Percentiles rank a stretch among this genome's conserved stretches.
Evolutionary conservation across 1,139 yeast species (phyloP).

Genomic region (Diutina pseudorugosa): DNA sequence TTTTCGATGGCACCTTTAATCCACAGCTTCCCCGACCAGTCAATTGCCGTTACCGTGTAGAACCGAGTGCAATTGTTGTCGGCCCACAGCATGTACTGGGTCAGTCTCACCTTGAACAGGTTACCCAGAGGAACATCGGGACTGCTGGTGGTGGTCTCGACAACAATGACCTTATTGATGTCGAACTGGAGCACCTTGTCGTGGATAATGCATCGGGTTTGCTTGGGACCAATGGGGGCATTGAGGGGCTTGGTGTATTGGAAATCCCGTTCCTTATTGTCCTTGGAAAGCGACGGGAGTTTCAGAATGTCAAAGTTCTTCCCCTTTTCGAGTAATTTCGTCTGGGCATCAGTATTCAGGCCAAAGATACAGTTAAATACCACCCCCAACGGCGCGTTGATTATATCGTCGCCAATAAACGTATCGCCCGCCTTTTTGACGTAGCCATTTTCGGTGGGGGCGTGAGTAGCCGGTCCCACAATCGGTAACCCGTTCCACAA

Average conservation of each 20-base stretch:
- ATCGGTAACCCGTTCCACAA: background rate
- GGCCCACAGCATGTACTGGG: slow-evolving; percentile 66
- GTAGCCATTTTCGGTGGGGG: slow-evolving; percentile 28
- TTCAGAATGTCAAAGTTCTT: slow-evolving; percentile 54
- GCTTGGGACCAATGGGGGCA: slow-evolving; percentile 89
- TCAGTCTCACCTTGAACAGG: slow-evolving; percentile 64
- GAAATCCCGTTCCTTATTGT: slow-evolving; percentile 40
- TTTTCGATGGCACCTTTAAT: slow-evolving; percentile 84
- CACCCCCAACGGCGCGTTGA: slow-evolving; percentile 75
- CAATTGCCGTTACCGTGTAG: slow-evolving; percentile 52
- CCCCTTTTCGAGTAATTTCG: slow-evolving; percentile 47
- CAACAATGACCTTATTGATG: slow-evolving; percentile 45
- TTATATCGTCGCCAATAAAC: slow-evolving; percentile 44
- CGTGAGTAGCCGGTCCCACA: slow-evolving; percentile 26
- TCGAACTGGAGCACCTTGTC: slow-evolving; percentile 49
- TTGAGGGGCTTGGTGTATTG: slow-evolving; percentile 68
- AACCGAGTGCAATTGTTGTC: slow-evolving; percentile 54
- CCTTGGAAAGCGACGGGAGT: slow-evolving; percentile 27
- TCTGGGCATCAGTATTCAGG: slow-evolving; percentile 46
- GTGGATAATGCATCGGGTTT: slow-evolving; percentile 69
- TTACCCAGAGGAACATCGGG: slow-evolving; percentile 96
- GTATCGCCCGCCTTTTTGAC: slow-evolving; percentile 48
- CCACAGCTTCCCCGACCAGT: slow-evolving; percentile 91
- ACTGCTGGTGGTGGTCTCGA: slow-evolving; percentile 59
- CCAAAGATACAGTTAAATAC: slow-evolving; percentile 65